These are phyloP conservation scores for Magnaporthiopsis poae DNA, from an alignment of 2,329 filamentous ascomycete species.

Conservation along the genomic window DNA sequence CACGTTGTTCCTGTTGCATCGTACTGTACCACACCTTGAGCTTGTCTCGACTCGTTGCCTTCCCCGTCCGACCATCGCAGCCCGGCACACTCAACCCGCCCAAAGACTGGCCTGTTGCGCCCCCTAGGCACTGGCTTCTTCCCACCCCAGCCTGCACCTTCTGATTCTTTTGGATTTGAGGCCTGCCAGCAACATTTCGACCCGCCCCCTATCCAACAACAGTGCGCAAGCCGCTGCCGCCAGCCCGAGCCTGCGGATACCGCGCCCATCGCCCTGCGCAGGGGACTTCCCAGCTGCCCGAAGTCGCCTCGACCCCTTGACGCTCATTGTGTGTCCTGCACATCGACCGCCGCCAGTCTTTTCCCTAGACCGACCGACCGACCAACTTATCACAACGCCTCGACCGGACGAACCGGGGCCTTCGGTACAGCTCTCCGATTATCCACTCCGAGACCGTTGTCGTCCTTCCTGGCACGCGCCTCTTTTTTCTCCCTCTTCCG, in stretches of 20 bases:
- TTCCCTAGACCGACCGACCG: not conserved
- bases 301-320: not conserved
- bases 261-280: not conserved
- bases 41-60: not conserved
- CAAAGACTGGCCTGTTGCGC: not conserved
- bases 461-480: not conserved
- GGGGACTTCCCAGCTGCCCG: not conserved
- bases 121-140: not conserved
- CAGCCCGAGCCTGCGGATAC: not conserved
- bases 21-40: not conserved
- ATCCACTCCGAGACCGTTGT: not conserved
- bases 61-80: not conserved
- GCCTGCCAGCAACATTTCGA: not conserved
- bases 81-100: not conserved
- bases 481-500: not conserved
- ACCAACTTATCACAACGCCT: not conserved
- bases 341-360: not conserved
- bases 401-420: not conserved
- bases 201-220: not conserved
- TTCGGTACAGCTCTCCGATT: not conserved
- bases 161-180: not conserved
- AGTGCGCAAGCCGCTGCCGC: not conserved
- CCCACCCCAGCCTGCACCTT: no score
- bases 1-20: not conserved
- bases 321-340: not conserved